Evolutionary conservation across 345 rosid species (phyloP).

Genomic region (Arabidopsis thaliana): DNA sequence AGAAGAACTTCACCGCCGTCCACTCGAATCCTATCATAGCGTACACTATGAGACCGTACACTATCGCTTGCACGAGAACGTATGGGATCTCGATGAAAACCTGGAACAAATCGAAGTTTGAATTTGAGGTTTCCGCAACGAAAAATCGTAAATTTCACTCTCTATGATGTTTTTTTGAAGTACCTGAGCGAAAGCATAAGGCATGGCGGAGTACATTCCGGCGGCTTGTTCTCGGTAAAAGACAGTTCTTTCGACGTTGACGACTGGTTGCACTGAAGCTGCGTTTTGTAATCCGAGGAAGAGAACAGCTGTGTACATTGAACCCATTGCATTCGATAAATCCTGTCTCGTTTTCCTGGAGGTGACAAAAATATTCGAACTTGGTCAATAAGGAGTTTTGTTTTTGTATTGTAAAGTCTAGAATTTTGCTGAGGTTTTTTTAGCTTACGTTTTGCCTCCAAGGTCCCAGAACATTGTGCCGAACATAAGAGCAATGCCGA

Average conservation of each 20-base stretch:
- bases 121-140: neutral
- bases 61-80: slow-evolving; percentile 53
- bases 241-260: slow-evolving; percentile 70
- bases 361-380: neutral
- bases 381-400: neutral
- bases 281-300: slow-evolving; percentile 74
- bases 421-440: neutral
- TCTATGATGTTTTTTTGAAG: neutral
- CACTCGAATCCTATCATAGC: slow-evolving; percentile 74
- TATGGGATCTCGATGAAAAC: slow-evolving; percentile 69
- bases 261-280: slow-evolving; percentile 68
- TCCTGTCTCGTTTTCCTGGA: slow-evolving; percentile 51
- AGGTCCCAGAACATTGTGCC: slow-evolving; percentile 78
- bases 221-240: slow-evolving; percentile 83
- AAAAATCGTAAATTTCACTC: neutral
- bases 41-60: slow-evolving; percentile 59
- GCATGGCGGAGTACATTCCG: slow-evolving; percentile 82
- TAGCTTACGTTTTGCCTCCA: slow-evolving; percentile 64
- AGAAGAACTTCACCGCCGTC: slow-evolving; percentile 59
- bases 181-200: slow-evolving; percentile 71
- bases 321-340: slow-evolving; percentile 71
- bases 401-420: neutral
- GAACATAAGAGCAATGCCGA: slow-evolving; percentile 61
- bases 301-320: slow-evolving; percentile 72
- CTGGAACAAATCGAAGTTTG: slow-evolving; percentile 24